Percentiles rank a stretch among this genome's conserved stretches.
Evolutionary conservation across 371 early-diverging fungal genomes (phyloP).

Genomic region (Lichtheimia ornata): DNA sequence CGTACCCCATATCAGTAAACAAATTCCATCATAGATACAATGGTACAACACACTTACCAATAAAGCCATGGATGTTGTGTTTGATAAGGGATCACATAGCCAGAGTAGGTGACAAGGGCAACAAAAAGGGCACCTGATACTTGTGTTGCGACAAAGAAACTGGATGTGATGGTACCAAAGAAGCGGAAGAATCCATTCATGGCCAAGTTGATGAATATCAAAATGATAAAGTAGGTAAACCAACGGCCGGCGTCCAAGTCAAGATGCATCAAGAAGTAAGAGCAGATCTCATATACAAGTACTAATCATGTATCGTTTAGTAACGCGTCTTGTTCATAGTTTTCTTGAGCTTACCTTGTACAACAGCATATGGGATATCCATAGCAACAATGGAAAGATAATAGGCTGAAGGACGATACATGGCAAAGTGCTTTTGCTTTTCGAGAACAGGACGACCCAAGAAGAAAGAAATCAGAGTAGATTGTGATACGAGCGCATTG

Average conservation of each 20-base stretch:
- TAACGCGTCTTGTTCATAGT: no score
- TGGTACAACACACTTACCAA: constrained; percentile 17
- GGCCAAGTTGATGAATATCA: constrained; percentile 32
- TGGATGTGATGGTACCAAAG: constrained; percentile 45
- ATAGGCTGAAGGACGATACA: constrained; percentile 68
- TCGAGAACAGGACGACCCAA: constrained; percentile 63
- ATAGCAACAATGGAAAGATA: constrained; percentile 58
- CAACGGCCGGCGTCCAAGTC: constrained; percentile 44
- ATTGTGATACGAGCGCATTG: constrained; percentile 55
- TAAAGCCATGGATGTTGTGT: constrained; percentile 55
- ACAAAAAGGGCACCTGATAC: constrained; percentile 49
- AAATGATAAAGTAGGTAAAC: constrained; percentile 40
- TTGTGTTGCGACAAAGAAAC: constrained; percentile 46
- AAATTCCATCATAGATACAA: no score
- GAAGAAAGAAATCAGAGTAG: constrained; percentile 51
- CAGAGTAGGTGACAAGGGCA: constrained; percentile 20
- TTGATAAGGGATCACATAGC: constrained; percentile 28
- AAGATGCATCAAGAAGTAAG: constrained; percentile 47
- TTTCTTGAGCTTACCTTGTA: constrained; percentile 8
- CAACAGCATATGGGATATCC: constrained; percentile 39
- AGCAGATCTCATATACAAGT: constrained; percentile 45
- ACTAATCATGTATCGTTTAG: constrained; percentile 54
- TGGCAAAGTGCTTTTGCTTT: constrained; percentile 70
- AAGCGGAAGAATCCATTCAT: constrained; percentile 52
- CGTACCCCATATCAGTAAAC: no score